Base-by-base conservation (phyloP, 805 yeast genomes). In the Candida dendrica region DNA sequence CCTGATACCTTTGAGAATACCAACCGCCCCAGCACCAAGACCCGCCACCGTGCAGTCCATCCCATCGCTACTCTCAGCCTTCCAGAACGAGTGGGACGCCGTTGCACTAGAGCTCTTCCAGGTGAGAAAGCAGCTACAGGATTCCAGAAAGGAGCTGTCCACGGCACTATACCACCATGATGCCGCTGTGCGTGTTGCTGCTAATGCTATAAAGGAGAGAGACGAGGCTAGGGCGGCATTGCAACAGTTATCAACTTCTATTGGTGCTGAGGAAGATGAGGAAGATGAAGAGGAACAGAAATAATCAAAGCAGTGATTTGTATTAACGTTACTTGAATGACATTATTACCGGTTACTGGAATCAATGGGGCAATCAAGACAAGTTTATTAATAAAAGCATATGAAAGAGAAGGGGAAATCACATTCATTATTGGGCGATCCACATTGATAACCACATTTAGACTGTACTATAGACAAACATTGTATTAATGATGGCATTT, bases 31-130 rank as follows among this genome's bases (percentile, higher is more conserved):
- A 22, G 50, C 47, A 38, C 71, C 66, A 42, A 63, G 59, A 48
- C 76, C 69, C 9, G 68, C 84, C 1, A 65, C 72, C 0, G 55
- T 68, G 44, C 74, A 80, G 18, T 84, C 95, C 0, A 85, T 90
- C 26, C 98, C 98, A 0, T 69, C 85, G 4, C 61, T 90, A 51
- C 66, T 90, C 39, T 69, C 86, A 3, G 67, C 84, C 2, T 77
- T 90, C 47, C 96, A 90, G 58, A 78, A 81, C 45, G 96, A 89
- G 60, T 90, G 95, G 89, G 97, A 90, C 56, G 77, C 96, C 0
- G 58, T 86, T 36, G 85, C 91, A 24, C 65, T 90, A 40, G 97
- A 91, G 55, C 71, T 84, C 17, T 88, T 87, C 54, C 74, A 79
- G 33, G 65, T 90, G 47, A 71, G 93, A 46, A 84, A 85, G 56